Evolutionary conservation across 768 basidiomycete species (phyloP).

Genomic region (Hirschioporus abietinus): DNA sequence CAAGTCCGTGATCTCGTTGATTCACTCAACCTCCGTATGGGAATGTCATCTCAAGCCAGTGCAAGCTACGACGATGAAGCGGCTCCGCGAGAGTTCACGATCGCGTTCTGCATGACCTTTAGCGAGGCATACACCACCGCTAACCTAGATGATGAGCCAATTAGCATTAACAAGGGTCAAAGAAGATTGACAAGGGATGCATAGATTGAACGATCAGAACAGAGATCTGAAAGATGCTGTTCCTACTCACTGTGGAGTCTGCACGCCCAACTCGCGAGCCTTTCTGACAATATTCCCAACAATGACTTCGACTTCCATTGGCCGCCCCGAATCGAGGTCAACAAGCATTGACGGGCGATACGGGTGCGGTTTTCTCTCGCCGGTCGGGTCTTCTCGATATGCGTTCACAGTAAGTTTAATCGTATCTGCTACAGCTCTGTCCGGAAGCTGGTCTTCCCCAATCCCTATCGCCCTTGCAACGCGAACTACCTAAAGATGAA

Average conservation of each 20-base stretch:
- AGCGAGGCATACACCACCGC: slow-evolving; percentile 8
- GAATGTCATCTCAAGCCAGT: not conserved
- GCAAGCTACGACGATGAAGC: not conserved
- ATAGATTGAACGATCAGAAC: not conserved
- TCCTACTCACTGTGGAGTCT: slow-evolving; percentile 7
- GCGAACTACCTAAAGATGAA: slow-evolving; percentile 14
- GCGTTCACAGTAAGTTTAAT: slow-evolving; percentile 13
- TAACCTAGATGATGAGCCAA: slow-evolving; percentile 3
- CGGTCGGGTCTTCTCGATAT: slow-evolving; percentile 13
- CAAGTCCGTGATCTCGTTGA: not conserved
- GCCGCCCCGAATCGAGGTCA: slow-evolving; percentile 29
- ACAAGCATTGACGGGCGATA: slow-evolving; percentile 34
- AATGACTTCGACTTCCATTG: slow-evolving; percentile 35
- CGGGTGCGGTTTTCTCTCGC: slow-evolving; percentile 13
- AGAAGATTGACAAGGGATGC: not conserved
- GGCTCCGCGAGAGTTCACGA: slow-evolving; percentile 3
- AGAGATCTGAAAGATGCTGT: not conserved
- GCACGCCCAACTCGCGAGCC: slow-evolving; percentile 6
- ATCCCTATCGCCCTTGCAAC: slow-evolving; percentile 21
- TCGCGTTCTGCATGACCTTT: slow-evolving; percentile 6
- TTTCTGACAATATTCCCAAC: slow-evolving; percentile 15
- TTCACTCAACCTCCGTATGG: not conserved
- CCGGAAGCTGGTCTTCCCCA: slow-evolving; percentile 17
- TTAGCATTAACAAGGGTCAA: not conserved
- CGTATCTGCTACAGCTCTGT: slow-evolving; percentile 19